Conservation (phyloP, 108 stramenopile species). For the Cyclotella atomus region DNA sequence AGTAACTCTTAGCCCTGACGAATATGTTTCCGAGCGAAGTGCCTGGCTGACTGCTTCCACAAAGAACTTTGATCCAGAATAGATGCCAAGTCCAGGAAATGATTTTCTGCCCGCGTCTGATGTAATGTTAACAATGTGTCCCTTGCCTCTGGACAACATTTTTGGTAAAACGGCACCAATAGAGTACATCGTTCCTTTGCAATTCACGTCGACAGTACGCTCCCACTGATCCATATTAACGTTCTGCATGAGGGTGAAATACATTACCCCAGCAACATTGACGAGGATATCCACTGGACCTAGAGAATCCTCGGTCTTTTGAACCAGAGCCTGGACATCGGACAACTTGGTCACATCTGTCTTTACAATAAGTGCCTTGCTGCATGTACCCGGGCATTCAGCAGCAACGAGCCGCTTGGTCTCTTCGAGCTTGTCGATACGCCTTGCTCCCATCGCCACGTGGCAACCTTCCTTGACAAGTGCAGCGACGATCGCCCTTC, state of each 20-base stretch:
- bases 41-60: constrained; percentile 67
- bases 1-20: constrained; percentile 60
- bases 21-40: constrained; percentile 53
- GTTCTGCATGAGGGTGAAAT: constrained; percentile 79
- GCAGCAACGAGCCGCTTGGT: constrained; percentile 30
- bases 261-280: constrained; percentile 84
- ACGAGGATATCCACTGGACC: constrained; percentile 56
- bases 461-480: constrained; percentile 63
- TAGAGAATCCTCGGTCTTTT: constrained; percentile 37
- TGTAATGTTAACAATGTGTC: constrained; percentile 80
- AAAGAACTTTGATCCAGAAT: constrained; percentile 77
- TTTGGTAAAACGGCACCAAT: constrained; percentile 62
- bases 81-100: constrained; percentile 75
- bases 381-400: constrained; percentile 30
- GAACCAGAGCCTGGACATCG: constrained; percentile 40
- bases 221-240: constrained; percentile 80
- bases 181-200: constrained; percentile 76
- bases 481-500: constrained; percentile 65
- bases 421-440: constrained; percentile 61
- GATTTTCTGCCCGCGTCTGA: constrained; percentile 76
- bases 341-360: constrained; percentile 53
- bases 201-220: constrained; percentile 81
- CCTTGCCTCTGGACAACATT: constrained; percentile 68
- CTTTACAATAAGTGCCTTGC: constrained; percentile 27
- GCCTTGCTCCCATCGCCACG: constrained; percentile 72